Conservation (phyloP, 768 basidiomycete genomes). For the Goffeauzyma gilvescens region DNA sequence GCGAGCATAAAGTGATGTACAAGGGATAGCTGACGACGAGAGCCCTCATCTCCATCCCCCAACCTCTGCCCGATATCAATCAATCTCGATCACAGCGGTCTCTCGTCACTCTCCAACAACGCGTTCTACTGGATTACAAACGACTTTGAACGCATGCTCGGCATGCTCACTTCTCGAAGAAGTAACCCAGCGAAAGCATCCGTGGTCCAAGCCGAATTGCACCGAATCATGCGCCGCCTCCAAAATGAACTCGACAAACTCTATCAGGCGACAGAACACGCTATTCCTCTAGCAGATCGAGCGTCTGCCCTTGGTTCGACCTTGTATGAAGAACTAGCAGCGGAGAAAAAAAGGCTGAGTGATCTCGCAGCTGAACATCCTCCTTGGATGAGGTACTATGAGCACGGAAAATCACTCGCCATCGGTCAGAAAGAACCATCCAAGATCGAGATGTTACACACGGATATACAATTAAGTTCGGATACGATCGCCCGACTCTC, state of each 20-base stretch:
- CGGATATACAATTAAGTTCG: constrained; percentile 2
- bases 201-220: constrained; percentile 5
- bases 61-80: no score
- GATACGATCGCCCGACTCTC: constrained; percentile 9
- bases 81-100: neutral
- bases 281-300: constrained; percentile 8
- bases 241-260: constrained; percentile 9
- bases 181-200: neutral
- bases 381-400: constrained; percentile 2
- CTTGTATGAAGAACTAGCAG: constrained; percentile 2
- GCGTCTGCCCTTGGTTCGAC: constrained; percentile 4
- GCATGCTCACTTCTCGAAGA: neutral
- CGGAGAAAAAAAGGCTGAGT: constrained; percentile 4
- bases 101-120: constrained; percentile 7
- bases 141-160: constrained; percentile 9
- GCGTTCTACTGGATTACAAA: constrained; percentile 8
- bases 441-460: constrained; percentile 6
- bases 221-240: constrained; percentile 8
- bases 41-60: no score
- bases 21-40: no score
- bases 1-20: no score
- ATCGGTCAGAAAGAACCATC: constrained; percentile 5
- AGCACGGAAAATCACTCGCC: constrained; percentile 2
- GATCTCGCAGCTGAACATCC: constrained; percentile 4
- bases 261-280: constrained; percentile 8